These are phyloP conservation scores for Trichoderma polysporum DNA, from an alignment of 2,329 filamentous ascomycete species.

Conservation along the genomic window DNA sequence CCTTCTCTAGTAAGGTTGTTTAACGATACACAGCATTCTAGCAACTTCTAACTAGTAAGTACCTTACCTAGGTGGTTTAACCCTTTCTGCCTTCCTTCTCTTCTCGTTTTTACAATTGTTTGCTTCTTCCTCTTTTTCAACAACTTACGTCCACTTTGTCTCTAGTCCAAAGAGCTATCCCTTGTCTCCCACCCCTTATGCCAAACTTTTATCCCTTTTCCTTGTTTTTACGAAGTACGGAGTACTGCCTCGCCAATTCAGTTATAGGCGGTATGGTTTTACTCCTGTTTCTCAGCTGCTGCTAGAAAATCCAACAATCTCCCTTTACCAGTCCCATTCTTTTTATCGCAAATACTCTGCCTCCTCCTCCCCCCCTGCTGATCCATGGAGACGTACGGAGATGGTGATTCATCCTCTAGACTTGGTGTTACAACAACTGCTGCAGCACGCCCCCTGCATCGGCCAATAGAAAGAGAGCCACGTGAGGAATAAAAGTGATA, in stretches of 20 bases:
- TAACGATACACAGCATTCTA: background rate
- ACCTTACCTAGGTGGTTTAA: background rate
- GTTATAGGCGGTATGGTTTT: background rate
- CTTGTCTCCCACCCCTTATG: background rate
- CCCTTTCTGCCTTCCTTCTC: background rate
- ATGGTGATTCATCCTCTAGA: background rate
- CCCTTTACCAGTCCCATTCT: background rate
- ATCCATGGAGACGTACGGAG: background rate
- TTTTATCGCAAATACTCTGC: background rate
- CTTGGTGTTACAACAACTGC: background rate
- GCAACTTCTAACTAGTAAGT: background rate
- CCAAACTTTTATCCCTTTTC: background rate
- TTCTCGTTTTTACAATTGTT: background rate
- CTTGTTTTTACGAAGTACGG: background rate
- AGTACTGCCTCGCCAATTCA: background rate
- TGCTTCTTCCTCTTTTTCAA: background rate
- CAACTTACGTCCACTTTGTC: background rate
- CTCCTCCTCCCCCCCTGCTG: background rate
- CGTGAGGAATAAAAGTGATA: background rate
- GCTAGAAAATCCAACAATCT: background rate
- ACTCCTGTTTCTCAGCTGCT: background rate
- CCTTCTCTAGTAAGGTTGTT: background rate
- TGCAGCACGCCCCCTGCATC: background rate
- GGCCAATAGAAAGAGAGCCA: background rate
- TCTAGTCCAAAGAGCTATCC: background rate